Base-by-base conservation (phyloP, 345 rosid genomes). In the Acer yangbiense region DNA sequence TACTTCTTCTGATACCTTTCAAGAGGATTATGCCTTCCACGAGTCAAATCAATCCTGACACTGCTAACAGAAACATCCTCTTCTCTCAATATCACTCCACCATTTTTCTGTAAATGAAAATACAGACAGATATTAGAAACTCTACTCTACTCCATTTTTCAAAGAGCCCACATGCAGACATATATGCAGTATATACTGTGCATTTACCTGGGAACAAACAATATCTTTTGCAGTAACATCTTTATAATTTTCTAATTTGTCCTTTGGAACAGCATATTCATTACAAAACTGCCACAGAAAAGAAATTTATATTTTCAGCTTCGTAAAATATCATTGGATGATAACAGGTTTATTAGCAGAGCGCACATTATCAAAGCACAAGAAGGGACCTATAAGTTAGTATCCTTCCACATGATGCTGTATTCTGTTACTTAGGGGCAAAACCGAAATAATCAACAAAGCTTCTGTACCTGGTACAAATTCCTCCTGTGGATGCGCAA, bases 231-330 rank as follows among this genome's bases (percentile, higher is more conserved):
- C 87, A 32, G 98, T 92, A 48, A 93, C 94, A 25, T 89, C 81
- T 83, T 88, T 92, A 87, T 92, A 95, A 83, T 95, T 83, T 67
- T 91, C 99, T 61, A 92, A 29, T 67, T 88, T 85, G 76, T 93
- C 94, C 84, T 88, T 95, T 3, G 99, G 98, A 85, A 95, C 98
- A 23, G 99, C 87, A 80, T 89, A 95, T 82, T 93, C 99, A 76
- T 93, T 95, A 82, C 99, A 95, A 78, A 93, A 95, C 99, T 95
- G 97, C 81, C 80, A 83, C 46, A 76, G 27, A 68, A 27, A 67
- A 65, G 35, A 79, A 25, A 35, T 9, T 69, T 23, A 66, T 32
- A 57, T 16, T 7, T 44, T 66, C 72, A 74, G 44, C 61, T 20
- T 54, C 6, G 13, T 18, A 21, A 25, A 11, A 44, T 64, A 48